Percentiles rank a stretch among this genome's conserved stretches.
phyloP scores from a whole-genome alignment of 2,329 filamentous ascomycete species.

The Ophiostoma tasmaniense region DNA sequence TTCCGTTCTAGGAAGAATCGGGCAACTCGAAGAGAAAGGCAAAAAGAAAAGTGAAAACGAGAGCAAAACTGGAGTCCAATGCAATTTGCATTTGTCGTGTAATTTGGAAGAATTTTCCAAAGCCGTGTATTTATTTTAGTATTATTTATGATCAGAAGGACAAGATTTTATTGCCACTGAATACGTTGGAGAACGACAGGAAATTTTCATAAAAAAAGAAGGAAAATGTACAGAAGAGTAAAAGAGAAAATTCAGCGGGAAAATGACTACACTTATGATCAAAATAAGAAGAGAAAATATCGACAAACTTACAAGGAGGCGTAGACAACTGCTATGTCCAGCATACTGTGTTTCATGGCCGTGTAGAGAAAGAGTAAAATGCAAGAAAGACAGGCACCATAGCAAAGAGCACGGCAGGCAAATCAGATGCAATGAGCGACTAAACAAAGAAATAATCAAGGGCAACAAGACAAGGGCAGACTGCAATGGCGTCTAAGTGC shows the following conservation, averaged over 20 bases:
- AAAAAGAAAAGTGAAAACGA: too few species aligned
- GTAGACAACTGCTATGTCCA: not conserved
- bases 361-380: not conserved
- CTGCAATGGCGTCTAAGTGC: not conserved
- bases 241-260: not conserved
- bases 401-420: not conserved
- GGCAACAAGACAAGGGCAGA: not conserved
- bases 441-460: not conserved
- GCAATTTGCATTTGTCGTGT: not conserved
- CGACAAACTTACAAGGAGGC: not conserved
- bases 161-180: not conserved
- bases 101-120: not conserved
- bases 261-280: not conserved
- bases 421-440: not conserved
- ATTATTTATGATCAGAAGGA: not conserved
- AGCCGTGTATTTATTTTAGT: not conserved
- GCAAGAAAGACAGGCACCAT: too few species aligned
- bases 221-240: not conserved
- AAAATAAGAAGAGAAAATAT: not conserved
- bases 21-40: not conserved
- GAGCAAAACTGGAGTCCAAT: not conserved
- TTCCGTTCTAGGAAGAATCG: slow-evolving; percentile 3
- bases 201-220: not conserved
- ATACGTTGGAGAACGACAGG: not conserved
- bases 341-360: not conserved